Evolutionary conservation across 257 asterid species (phyloP).

Genomic region (Scutellaria galericulata): DNA sequence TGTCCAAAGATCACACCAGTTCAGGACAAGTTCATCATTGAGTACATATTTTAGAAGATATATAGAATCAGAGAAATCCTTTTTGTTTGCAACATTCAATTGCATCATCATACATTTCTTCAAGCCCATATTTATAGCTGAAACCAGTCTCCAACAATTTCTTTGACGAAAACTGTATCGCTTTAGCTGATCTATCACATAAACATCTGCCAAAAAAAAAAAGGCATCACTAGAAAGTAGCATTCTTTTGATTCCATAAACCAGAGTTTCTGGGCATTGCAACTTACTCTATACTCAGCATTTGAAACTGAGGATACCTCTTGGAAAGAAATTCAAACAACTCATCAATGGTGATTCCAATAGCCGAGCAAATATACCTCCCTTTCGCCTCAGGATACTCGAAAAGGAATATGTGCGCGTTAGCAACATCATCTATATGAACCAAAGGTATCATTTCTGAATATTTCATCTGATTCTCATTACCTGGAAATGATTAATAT

Average conservation of each 20-base stretch:
- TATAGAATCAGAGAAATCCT: constrained; percentile 40
- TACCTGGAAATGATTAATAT: constrained; percentile 22
- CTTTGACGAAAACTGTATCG: constrained; percentile 35
- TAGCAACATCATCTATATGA: constrained; percentile 46
- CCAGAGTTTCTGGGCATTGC: neutral
- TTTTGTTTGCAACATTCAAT: constrained; percentile 51
- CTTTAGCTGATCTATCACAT: neutral
- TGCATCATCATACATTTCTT: constrained; percentile 61
- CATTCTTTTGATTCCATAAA: neutral
- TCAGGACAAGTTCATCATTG: neutral
- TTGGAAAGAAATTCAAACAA: constrained; percentile 40
- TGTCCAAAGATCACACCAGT: too few species aligned
- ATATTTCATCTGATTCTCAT: constrained; percentile 15
- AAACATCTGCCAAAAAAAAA: constrained; percentile 14
- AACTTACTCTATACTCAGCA: constrained; percentile 35
- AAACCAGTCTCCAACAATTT: constrained; percentile 59
- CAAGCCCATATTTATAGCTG: constrained; percentile 46
- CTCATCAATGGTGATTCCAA: constrained; percentile 42
- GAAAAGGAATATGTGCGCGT: constrained; percentile 49
- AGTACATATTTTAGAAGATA: neutral
- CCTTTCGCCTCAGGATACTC: constrained; percentile 48
- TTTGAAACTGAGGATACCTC: constrained; percentile 31
- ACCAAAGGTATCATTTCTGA: constrained; percentile 1
- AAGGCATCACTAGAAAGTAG: neutral
- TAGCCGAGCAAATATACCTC: constrained; percentile 55